Percentiles rank a stretch among this genome's conserved stretches.
Conservation (phyloP, 306 rosid genomes). For the Trichosanthes cucumerina region DNA sequence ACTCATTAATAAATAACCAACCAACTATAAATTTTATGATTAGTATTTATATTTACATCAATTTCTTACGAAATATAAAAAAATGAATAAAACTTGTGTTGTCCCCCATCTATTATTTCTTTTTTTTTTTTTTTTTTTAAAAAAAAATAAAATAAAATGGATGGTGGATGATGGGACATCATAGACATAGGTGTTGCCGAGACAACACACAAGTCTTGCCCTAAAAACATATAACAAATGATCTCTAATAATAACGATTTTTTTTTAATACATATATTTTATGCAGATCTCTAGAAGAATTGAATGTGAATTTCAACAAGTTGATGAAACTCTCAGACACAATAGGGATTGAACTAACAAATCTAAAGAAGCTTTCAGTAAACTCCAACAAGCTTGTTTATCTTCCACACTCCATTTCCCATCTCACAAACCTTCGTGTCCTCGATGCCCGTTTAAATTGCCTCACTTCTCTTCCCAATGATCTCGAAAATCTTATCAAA, state of each 20-base stretch:
- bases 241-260: neutral
- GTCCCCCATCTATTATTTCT: too few species aligned
- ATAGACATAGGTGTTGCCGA: too few species aligned
- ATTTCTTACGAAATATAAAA: too few species aligned
- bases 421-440: constrained; percentile 38
- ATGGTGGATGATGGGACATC: too few species aligned
- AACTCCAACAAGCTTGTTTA: constrained; percentile 65
- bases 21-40: too few species aligned
- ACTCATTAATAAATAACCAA: too few species aligned
- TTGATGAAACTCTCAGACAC: constrained; percentile 47
- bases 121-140: too few species aligned
- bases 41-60: too few species aligned
- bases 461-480: constrained; percentile 57
- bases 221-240: too few species aligned
- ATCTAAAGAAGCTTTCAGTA: constrained; percentile 56
- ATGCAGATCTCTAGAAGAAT: constrained; percentile 56
- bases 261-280: neutral
- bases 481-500: constrained; percentile 71
- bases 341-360: constrained; percentile 49
- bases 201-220: too few species aligned
- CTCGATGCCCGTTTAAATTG: constrained; percentile 73
- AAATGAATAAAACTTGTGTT: too few species aligned
- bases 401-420: constrained; percentile 56
- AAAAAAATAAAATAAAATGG: too few species aligned
- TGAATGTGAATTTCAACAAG: constrained; percentile 87